phyloP scores from a whole-genome alignment of 2,329 filamentous ascomycete species.

The Xylaria sp. region DNA sequence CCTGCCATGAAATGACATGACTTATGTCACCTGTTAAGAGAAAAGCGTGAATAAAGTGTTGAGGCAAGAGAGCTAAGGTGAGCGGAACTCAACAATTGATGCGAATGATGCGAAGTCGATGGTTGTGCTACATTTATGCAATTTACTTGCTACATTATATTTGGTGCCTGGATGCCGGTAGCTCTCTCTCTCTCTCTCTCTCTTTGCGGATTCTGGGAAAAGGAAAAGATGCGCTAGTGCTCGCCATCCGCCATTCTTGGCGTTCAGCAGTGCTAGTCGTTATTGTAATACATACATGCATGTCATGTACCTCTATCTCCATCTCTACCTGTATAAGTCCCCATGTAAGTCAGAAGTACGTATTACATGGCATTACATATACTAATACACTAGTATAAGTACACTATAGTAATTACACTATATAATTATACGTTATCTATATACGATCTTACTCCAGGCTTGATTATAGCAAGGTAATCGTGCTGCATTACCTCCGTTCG shows the following conservation, averaged over 20 bases:
- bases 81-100: neutral
- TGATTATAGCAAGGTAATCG: constrained; percentile 7
- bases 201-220: constrained; percentile 4
- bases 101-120: neutral
- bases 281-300: constrained; percentile 3
- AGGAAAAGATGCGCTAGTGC: neutral
- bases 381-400: neutral
- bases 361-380: constrained; percentile 1
- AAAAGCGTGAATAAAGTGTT: neutral
- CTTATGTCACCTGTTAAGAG: neutral
- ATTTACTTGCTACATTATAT: constrained; percentile 12
- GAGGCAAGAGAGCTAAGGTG: no score
- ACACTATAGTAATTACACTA: neutral
- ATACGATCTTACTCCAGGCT: neutral
- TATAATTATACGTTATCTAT: neutral
- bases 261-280: constrained; percentile 1
- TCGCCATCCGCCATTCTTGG: constrained; percentile 1
- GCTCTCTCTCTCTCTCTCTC: neutral
- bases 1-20: constrained; percentile 2
- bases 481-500: constrained; percentile 10
- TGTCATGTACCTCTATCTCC: neutral
- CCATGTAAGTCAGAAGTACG: neutral
- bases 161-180: constrained; percentile 1
- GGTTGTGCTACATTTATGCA: constrained; percentile 7
- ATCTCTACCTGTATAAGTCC: neutral